phyloP scores from a whole-genome alignment of 169 alveolate genomes.

The Miamiensis avidus region DNA sequence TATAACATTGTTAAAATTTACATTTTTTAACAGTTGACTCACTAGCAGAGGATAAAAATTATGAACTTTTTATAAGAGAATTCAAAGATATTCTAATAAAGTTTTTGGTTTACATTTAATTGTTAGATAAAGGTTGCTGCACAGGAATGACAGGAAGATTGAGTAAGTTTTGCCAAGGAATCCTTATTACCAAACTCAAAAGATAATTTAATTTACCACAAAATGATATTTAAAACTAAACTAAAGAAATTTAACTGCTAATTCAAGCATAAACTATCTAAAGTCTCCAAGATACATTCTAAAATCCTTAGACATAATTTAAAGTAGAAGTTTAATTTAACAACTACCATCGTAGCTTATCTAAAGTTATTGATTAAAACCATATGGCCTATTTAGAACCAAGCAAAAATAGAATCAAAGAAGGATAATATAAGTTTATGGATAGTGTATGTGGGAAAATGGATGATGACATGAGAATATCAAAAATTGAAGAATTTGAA shows the following conservation, averaged over 20 bases:
- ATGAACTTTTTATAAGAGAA: not conserved
- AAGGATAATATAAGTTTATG: not conserved
- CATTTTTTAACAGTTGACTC: not conserved
- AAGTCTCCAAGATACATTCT: too few relatives aligned
- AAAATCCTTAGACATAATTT: not conserved
- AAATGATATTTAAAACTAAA: too few relatives aligned
- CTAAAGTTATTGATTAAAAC: too few relatives aligned
- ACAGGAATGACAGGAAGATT: not conserved
- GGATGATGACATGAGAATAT: not conserved
- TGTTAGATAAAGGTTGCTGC: not conserved
- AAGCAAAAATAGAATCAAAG: not conserved
- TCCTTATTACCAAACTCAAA: too few relatives aligned
- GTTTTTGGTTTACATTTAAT: not conserved
- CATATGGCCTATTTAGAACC: not conserved
- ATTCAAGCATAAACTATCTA: too few relatives aligned
- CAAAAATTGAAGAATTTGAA: not conserved
- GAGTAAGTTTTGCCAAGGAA: too few relatives aligned
- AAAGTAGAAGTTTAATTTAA: too few relatives aligned
- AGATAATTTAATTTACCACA: too few relatives aligned
- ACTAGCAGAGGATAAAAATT: not conserved
- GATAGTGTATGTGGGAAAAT: not conserved
- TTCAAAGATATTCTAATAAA: not conserved
- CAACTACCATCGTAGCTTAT: not conserved
- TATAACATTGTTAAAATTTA: too few relatives aligned
- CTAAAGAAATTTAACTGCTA: not conserved